phyloP scores from a whole-genome alignment of 257 asterid genomes.

The Fraxinus cuspidata region DNA sequence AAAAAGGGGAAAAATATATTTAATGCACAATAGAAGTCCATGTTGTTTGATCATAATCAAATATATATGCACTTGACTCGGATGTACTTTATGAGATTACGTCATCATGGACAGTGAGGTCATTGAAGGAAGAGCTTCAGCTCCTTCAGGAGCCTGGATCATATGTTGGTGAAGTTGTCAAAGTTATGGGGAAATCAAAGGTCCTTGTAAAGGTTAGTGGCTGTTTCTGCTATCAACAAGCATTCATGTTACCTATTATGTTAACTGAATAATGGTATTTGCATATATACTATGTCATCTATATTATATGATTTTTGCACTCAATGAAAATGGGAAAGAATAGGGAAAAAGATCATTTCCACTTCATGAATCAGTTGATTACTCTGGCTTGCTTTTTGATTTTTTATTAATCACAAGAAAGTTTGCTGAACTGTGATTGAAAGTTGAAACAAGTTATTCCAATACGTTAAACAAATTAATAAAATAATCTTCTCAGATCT shows the following conservation, averaged over 20 bases:
- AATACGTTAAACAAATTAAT: background rate
- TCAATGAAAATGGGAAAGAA: background rate
- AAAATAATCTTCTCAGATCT: background rate
- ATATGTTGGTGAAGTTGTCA: conserved; percentile 97
- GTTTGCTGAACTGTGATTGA: background rate
- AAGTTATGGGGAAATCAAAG: conserved; percentile 96
- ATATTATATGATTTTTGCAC: background rate
- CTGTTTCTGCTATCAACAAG: background rate
- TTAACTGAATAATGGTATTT: background rate
- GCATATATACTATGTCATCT: background rate
- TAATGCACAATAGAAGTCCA: background rate
- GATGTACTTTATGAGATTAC: background rate
- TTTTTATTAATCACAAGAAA: background rate
- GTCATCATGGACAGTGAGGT: conserved; percentile 58
- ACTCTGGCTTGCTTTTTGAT: background rate
- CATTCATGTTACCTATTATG: background rate
- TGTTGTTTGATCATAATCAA: background rate
- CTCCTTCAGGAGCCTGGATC: conserved; percentile 98
- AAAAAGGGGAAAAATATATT: background rate
- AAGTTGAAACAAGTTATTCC: background rate
- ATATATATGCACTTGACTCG: background rate
- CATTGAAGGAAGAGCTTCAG: conserved; percentile 88
- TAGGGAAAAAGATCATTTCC: background rate
- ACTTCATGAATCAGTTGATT: background rate
- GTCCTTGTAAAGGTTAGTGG: conserved; percentile 85